Evolutionary conservation across 305 asterid species (phyloP), one percentile per base, ranked within the genome.

Genomic region (Fraxinus baroniana): DNA sequence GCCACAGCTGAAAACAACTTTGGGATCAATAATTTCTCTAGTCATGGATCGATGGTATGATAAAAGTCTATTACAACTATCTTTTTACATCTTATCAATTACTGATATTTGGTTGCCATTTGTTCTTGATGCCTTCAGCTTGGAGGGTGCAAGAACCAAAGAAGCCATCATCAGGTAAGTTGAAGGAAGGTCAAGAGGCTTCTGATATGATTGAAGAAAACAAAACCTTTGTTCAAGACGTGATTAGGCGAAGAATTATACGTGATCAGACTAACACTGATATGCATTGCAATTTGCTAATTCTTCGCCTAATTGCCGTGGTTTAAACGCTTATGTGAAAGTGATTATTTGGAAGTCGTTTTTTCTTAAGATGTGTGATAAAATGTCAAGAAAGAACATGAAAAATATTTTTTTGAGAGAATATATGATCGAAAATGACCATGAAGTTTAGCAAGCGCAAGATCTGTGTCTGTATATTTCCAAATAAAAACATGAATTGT

Each of bases 141-240:
- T 83, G 44, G 74, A 37, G 78, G n/a, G 84, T 18, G 60, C 73
- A 24, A 46, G 66, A 77, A 20, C 26, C 62, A 22, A 82, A 81
- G 75, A 78, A 13, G 28, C 52, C 52, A 39, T 78, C 83, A 55
- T 52, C 83, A 37, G 78, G 83, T 77, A 46, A 33, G 73, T 55
- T 12, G 17, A 22, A 36, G 68, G 76, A 62, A 71, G 72, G 76
- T 49, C 70, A 15, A 28, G 83, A 80, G 81, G 83, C 10, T 74
- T 85, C 60, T 49, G 15, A 80, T 77, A 33, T 49, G 68, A 78
- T 18, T 46, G 79, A 76, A 79, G 81, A 37, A 82, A 66, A 80
- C 39, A 71, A 74, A 78, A 37, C 76, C 9, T 35, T 35, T 35
- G 37, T 4, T 35, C 37, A 35, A 35, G 68, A 73, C 5, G 75